These are phyloP conservation scores for Pythium phragmitis DNA, from an alignment of 352 stramenopile genomes.

Conservation along the genomic window DNA sequence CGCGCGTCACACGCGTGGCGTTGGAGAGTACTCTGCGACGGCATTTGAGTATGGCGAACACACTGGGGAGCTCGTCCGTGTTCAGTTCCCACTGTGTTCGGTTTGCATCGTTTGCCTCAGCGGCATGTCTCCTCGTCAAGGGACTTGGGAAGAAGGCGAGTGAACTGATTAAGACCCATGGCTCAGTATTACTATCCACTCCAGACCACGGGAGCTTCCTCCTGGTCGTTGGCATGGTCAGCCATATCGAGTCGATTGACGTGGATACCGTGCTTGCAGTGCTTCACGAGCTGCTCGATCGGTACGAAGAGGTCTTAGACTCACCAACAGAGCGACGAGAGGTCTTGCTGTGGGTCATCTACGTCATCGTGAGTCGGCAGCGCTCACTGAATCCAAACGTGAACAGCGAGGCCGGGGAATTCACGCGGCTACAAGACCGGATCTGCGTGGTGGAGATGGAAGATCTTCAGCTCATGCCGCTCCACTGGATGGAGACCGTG, in stretches of 20 bases:
- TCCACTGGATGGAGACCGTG: constrained; percentile 51
- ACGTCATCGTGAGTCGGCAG: constrained; percentile 35
- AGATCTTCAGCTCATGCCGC: constrained; percentile 46
- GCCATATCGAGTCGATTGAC: constrained; percentile 7
- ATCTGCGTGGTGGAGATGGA: constrained; percentile 36
- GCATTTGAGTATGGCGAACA: background rate
- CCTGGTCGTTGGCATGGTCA: constrained; percentile 7
- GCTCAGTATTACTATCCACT: background rate
- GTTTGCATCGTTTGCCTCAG: constrained; percentile 36
- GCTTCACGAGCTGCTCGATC: constrained; percentile 10
- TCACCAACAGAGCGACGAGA: background rate
- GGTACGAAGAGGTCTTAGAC: background rate
- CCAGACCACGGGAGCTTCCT: background rate
- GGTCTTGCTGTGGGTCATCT: constrained; percentile 19
- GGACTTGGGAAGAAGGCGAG: constrained; percentile 34
- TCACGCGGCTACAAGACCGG: constrained; percentile 11
- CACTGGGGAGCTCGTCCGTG: too few species aligned
- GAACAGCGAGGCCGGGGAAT: background rate
- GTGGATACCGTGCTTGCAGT: constrained; percentile 2
- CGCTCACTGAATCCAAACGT: constrained; percentile 20
- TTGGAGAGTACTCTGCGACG: background rate
- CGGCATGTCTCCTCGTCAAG: constrained; percentile 43
- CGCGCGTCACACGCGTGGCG: background rate
- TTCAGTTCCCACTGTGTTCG: constrained; percentile 3
- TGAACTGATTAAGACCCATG: background rate